Evolutionary conservation across 331 rosid species (phyloP).

Genomic region (Phaseolus coccineus): DNA sequence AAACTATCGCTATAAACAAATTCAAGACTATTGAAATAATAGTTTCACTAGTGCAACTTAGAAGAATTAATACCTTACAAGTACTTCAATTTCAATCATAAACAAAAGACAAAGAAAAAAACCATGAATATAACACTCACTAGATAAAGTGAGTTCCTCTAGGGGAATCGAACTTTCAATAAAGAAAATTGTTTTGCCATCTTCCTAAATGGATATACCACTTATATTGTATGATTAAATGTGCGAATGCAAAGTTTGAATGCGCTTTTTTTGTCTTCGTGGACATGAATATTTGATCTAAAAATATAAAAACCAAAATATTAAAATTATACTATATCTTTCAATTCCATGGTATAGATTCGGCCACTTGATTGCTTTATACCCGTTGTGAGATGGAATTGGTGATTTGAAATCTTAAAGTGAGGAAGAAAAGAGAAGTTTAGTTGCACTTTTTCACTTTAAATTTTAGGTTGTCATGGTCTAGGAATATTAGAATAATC

Average conservation of each 20-base stretch:
- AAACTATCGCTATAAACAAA: no score
- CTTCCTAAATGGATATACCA: background rate
- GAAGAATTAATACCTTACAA: background rate
- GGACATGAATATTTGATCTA: slow-evolving; percentile 24
- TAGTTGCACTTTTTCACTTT: slow-evolving; percentile 38
- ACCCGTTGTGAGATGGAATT: background rate
- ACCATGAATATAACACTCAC: background rate
- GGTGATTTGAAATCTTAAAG: slow-evolving; percentile 4
- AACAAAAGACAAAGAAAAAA: background rate
- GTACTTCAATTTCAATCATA: background rate
- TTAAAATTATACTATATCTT: background rate
- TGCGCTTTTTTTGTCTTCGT: slow-evolving; percentile 16
- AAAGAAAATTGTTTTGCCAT: background rate
- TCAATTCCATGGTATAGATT: slow-evolving; percentile 1
- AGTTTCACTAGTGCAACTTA: no score
- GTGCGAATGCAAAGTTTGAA: background rate
- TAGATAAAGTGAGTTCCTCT: background rate
- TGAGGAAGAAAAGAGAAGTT: background rate
- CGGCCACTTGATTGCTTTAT: slow-evolving; percentile 15
- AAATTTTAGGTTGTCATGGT: slow-evolving; percentile 25
- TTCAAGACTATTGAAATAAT: no score
- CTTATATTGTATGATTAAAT: background rate
- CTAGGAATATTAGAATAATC: slow-evolving; percentile 35
- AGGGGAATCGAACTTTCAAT: slow-evolving; percentile 20
- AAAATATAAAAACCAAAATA: background rate